A percentile compares a stretch with the other conserved stretches of the same genome.
Conservation (phyloP, 2,329 filamentous ascomycete genomes). For the Penicillium fuscoglaucum region DNA sequence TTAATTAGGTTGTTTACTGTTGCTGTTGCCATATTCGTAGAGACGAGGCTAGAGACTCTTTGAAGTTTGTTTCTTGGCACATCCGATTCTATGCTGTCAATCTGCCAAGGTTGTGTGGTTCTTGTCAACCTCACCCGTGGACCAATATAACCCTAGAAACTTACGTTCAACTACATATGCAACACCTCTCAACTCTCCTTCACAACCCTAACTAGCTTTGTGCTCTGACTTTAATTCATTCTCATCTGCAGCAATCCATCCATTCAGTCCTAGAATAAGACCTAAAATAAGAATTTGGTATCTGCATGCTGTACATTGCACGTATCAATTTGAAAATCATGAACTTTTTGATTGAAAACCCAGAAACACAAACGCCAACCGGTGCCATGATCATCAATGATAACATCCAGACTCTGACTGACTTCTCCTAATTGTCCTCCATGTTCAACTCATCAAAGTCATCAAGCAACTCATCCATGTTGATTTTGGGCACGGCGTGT, state of each 20-base stretch:
- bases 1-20: too few species aligned
- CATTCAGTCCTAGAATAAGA: not conserved
- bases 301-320: constrained; percentile 4
- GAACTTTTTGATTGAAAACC: constrained; percentile 14
- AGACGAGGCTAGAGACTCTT: not conserved
- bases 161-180: not conserved
- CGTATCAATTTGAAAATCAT: constrained; percentile 14
- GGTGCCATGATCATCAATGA: constrained; percentile 29
- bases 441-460: constrained; percentile 49
- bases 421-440: constrained; percentile 47
- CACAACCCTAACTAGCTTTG: not conserved
- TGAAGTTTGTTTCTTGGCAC: not conserved
- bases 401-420: constrained; percentile 14
- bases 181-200: not conserved
- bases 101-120: too few species aligned
- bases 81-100: too few species aligned
- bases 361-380: constrained; percentile 27
- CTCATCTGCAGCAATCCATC: not conserved
- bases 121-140: too few species aligned
- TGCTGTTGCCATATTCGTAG: too few species aligned
- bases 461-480: constrained; percentile 61
- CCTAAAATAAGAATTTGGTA: not conserved
- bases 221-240: not conserved
- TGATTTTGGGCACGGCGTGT: constrained; percentile 60
- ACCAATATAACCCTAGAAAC: too few species aligned